Evolutionary conservation across 345 rosid species (phyloP), one percentile per base, ranked within the genome.

Genomic region (Gossypium anomalum): DNA sequence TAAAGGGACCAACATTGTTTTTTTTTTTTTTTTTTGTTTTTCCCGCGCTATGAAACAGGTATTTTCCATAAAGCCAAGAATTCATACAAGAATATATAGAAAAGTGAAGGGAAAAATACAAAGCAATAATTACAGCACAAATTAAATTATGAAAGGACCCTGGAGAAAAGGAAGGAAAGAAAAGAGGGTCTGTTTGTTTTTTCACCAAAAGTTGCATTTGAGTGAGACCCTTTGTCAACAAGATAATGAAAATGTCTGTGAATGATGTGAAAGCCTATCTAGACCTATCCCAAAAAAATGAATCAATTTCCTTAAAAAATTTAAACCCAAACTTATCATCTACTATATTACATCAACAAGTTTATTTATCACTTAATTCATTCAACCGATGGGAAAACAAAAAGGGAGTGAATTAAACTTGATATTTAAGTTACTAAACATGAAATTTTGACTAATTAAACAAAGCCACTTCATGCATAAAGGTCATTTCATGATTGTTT

Each of bases 231-330:
- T 78, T 80, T 82, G 78, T 82, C 84, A 86, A 80, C 82, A 67
- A 75, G 71, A 49, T 75, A 78, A 83, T 86, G 79, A 80, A 79
- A 66, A 65, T 84, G 86, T 84, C 83, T 71, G 72, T 66, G 79
- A 82, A 67, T 78, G 86, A 86, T 61, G 81, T 51, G 81, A 86
- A 76, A 83, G 78, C 78, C 81, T 76, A 77, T 80, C 80, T 67
- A 48, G 22, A 61, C 48, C 78, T 53, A 49, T 70, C 57, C 49
- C 41, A 34, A 34, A 17, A 45, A 52, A 58, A 16, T 49, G 56
- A 49, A 74, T 71, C 61, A 53, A 59, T 63, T 45, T 75, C 76
- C 62, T 49, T 20, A n/a, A 13, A 48, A 1, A 22, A 38, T 29
- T 52, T 34, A n/a, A 41, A 9, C 23, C 25, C 41, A 15, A 44